Percentiles rank a stretch among this genome's conserved stretches.
These are phyloP conservation scores for Clarireedia homoeocarpa DNA, from an alignment of 2,329 filamentous ascomycete genomes.

Conservation along the genomic window DNA sequence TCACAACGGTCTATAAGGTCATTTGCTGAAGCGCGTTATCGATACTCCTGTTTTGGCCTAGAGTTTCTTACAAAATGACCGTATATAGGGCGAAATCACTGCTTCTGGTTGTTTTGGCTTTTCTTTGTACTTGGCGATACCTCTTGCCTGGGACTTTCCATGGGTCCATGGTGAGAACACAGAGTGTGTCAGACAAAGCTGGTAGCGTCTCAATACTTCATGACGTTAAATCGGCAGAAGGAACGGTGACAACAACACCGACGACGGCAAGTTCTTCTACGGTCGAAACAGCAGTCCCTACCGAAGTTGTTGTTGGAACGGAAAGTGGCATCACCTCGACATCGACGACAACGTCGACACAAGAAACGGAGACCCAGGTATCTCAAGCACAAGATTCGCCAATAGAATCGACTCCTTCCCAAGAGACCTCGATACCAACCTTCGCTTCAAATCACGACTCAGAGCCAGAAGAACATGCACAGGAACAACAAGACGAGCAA, in stretches of 20 bases:
- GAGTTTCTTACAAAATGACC: too few species aligned
- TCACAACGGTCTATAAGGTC: too few species aligned
- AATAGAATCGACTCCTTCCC: neutral
- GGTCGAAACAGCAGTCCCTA: neutral
- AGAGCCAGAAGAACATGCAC: neutral
- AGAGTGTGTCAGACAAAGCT: neutral
- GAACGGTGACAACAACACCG: neutral
- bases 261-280: neutral
- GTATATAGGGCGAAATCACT: too few species aligned
- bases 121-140: too few species aligned
- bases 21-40: too few species aligned
- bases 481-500: neutral
- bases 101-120: too few species aligned
- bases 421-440: neutral
- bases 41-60: too few species aligned
- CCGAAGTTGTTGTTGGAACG: neutral
- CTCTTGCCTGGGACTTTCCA: too few species aligned
- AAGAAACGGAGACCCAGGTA: neutral
- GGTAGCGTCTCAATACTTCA: neutral
- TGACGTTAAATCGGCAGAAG: neutral
- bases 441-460: neutral
- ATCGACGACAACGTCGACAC: neutral
- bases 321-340: neutral
- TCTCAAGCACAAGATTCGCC: neutral
- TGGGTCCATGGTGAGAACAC: too few species aligned